Evolutionary conservation across 768 basidiomycete genomes (phyloP).

Genomic region (Vishniacozyma victoriae): DNA sequence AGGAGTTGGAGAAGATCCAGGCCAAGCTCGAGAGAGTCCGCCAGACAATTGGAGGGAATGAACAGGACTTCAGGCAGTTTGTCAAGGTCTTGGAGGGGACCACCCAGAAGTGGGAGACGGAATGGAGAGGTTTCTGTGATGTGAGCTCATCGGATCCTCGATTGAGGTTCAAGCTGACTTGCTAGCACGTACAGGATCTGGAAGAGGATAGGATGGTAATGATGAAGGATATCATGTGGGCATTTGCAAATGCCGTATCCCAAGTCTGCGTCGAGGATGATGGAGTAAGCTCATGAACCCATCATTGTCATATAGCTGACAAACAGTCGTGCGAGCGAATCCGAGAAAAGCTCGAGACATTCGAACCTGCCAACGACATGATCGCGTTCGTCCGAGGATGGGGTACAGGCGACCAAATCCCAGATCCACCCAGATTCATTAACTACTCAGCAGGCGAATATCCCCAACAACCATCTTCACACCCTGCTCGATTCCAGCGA

Average conservation of each 20-base stretch:
- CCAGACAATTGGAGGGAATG: constrained; percentile 82
- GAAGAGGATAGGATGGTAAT: constrained; percentile 93
- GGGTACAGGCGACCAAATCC: constrained; percentile 80
- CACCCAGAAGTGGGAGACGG: constrained; percentile 75
- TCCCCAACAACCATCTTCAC: constrained; percentile 51
- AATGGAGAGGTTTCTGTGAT: constrained; percentile 94
- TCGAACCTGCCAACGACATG: constrained; percentile 83
- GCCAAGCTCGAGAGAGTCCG: constrained; percentile 80
- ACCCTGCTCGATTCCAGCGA: constrained; percentile 46
- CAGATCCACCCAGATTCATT: constrained; percentile 80
- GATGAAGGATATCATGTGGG: constrained; percentile 92
- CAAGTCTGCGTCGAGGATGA: constrained; percentile 93
- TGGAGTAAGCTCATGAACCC: constrained; percentile 58
- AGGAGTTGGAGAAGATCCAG: constrained; percentile 83
- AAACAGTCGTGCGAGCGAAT: constrained; percentile 82
- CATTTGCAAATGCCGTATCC: constrained; percentile 92
- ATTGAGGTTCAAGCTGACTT: constrained; percentile 1
- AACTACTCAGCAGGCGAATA: constrained; percentile 56
- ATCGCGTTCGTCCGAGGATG: constrained; percentile 81
- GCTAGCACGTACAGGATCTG: constrained; percentile 73
- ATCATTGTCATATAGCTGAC: neutral
- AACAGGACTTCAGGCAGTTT: constrained; percentile 87
- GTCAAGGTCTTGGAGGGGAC: constrained; percentile 73
- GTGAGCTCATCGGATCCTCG: constrained; percentile 26
- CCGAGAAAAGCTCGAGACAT: constrained; percentile 75